A percentile compares a stretch with the other conserved stretches of the same genome.
Conservation (phyloP, 2,329 filamentous ascomycete genomes). For the Lecanicillium sp. region DNA sequence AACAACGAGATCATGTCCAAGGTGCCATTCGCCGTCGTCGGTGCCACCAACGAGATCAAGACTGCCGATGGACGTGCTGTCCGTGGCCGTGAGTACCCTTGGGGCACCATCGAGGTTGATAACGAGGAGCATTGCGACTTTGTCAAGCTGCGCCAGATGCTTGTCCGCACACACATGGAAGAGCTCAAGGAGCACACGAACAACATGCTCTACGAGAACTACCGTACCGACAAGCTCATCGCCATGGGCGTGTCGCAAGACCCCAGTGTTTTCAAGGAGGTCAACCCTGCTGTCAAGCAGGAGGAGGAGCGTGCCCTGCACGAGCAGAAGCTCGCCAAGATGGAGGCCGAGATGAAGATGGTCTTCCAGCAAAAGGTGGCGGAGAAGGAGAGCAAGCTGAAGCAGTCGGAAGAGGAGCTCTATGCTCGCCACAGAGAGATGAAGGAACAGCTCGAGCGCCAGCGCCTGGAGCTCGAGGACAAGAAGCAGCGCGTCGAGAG, state of each 20-base stretch:
- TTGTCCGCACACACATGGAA: constrained; percentile 99
- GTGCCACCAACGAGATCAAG: constrained; percentile 89
- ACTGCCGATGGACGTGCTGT: constrained; percentile 91
- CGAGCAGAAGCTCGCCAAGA: constrained; percentile 99
- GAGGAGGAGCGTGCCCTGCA: constrained; percentile 96
- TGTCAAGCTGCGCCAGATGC: constrained; percentile 98
- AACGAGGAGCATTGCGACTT: constrained; percentile 99
- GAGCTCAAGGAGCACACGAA: constrained; percentile 99
- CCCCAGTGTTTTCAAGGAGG: constrained; percentile 99
- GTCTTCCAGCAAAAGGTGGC: constrained; percentile 99
- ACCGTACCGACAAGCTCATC: constrained; percentile 98
- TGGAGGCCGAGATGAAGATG: constrained; percentile 99
- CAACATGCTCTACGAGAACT: constrained; percentile 98
- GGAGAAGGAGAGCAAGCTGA: constrained; percentile 99
- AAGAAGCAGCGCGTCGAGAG: constrained; percentile 96
- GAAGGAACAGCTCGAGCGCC: constrained; percentile 98
- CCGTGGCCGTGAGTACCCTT: constrained; percentile 91
- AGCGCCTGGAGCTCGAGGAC: constrained; percentile 91
- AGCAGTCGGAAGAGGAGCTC: constrained; percentile 98
- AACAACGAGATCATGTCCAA: constrained; percentile 99
- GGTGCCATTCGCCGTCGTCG: constrained; percentile 96
- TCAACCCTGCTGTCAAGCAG: constrained; percentile 99
- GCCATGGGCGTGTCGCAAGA: constrained; percentile 98
- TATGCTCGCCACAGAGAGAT: constrained; percentile 98
- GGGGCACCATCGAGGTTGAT: constrained; percentile 98